Conservation (phyloP, 257 asterid genomes). For the Jacaranda mimosifolia region DNA sequence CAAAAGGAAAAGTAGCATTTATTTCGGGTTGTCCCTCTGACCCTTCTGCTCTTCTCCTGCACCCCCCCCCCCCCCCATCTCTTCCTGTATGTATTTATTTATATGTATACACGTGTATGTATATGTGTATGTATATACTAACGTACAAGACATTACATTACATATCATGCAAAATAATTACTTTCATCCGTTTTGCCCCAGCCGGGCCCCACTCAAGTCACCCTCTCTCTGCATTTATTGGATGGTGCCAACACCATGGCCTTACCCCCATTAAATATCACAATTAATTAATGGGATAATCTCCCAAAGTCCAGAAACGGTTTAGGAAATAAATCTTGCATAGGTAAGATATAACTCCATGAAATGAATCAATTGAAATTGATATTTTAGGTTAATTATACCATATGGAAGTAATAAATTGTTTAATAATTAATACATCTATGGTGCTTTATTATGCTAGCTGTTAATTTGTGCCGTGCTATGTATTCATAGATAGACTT, state of each 20-base stretch:
- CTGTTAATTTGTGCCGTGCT: too few relatives aligned
- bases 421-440: too few relatives aligned
- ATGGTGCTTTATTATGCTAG: too few relatives aligned
- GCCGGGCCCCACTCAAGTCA: background rate
- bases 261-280: background rate
- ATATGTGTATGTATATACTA: background rate
- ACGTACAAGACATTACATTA: conserved; percentile 38
- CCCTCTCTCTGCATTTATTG: conserved; percentile 64
- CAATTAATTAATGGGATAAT: background rate
- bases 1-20: conserved; percentile 70
- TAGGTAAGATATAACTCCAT: background rate
- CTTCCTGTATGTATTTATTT: conserved; percentile 1
- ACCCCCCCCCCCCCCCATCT: background rate
- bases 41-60: conserved; percentile 11
- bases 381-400: too few relatives aligned
- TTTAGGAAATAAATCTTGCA: background rate
- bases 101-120: background rate
- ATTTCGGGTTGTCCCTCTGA: conserved; percentile 99
- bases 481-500: too few relatives aligned
- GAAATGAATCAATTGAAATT: too few relatives aligned
- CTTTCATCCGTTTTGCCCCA: conserved; percentile 50
- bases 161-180: conserved; percentile 44
- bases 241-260: conserved; percentile 68
- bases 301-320: background rate
- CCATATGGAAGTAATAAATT: too few relatives aligned